Conservation (phyloP, 1,139 yeast genomes). For the Scheffersomyces cryptocercus region DNA sequence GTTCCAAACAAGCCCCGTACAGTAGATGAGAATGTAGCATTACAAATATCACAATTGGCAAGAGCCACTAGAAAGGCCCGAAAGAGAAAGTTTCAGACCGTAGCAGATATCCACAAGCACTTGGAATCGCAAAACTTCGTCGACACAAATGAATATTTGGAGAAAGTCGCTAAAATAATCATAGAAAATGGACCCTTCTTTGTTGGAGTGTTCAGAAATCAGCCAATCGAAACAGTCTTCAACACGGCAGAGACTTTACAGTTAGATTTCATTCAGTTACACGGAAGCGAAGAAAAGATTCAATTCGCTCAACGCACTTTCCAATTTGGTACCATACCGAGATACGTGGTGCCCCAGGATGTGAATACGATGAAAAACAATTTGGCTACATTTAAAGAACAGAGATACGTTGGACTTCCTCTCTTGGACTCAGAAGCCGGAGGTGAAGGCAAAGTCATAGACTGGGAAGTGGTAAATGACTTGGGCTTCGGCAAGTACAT, state of each 20-base stretch:
- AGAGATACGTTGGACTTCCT: slow-evolving; percentile 40
- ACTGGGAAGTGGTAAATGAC: slow-evolving; percentile 54
- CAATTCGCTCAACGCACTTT: slow-evolving; percentile 42
- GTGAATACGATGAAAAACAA: slow-evolving; percentile 20
- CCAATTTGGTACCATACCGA: slow-evolving; percentile 63
- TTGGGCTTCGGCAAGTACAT: slow-evolving; percentile 50
- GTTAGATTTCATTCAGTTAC: slow-evolving; percentile 83
- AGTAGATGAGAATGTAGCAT: slow-evolving; percentile 55
- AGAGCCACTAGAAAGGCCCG: slow-evolving; percentile 17
- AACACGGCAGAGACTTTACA: slow-evolving; percentile 45
- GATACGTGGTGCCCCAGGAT: slow-evolving; percentile 68
- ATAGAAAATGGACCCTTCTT: slow-evolving; percentile 62
- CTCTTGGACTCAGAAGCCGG: slow-evolving; percentile 87
- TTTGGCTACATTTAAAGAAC: slow-evolving; percentile 13
- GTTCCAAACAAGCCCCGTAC: slow-evolving; percentile 84
- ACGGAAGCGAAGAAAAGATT: slow-evolving; percentile 74
- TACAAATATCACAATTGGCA: slow-evolving; percentile 46
- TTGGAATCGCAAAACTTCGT: slow-evolving; percentile 16
- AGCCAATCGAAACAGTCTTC: slow-evolving; percentile 62
- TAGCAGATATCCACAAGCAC: slow-evolving; percentile 19
- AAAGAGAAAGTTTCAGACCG: slow-evolving; percentile 18
- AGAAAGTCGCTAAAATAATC: slow-evolving; percentile 28
- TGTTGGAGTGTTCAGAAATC: slow-evolving; percentile 93
- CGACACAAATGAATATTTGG: slow-evolving; percentile 35
- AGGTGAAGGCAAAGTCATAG: slow-evolving; percentile 80